A percentile compares a stretch with the other conserved stretches of the same genome.
Evolutionary conservation across 768 basidiomycete species (phyloP).

Genomic region (Exidia glandulosa): DNA sequence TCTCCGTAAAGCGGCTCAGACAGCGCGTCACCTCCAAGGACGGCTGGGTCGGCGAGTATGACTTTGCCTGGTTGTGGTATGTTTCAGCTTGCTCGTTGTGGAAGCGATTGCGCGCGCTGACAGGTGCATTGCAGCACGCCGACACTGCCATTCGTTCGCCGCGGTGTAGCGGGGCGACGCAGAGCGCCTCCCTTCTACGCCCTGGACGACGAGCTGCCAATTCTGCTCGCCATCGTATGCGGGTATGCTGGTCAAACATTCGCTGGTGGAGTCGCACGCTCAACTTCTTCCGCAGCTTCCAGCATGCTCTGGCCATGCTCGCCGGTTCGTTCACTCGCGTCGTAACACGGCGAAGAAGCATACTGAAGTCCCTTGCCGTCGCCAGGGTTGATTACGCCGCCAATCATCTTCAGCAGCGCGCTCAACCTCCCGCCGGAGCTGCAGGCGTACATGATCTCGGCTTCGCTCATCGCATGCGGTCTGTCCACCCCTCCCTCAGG

Average conservation of each 20-base stretch:
- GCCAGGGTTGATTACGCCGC: conserved; percentile 58
- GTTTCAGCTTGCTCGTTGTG: not conserved
- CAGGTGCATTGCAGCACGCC: conserved; percentile 51
- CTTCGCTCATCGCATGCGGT: conserved; percentile 73
- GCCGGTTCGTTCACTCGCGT: conserved; percentile 26
- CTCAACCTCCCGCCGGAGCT: conserved; percentile 46
- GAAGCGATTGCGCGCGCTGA: not conserved
- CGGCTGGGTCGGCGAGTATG: conserved; percentile 75
- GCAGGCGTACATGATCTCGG: conserved; percentile 71
- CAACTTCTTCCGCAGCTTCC: conserved; percentile 21
- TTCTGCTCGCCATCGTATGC: conserved; percentile 58
- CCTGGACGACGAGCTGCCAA: conserved; percentile 59
- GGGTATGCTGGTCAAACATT: conserved; percentile 29
- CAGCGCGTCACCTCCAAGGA: not conserved
- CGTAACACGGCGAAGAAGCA: not conserved
- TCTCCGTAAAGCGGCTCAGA: not conserved
- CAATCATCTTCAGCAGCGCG: conserved; percentile 64
- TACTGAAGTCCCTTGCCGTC: not conserved
- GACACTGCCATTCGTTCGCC: conserved; percentile 44
- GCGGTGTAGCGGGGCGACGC: conserved; percentile 17
- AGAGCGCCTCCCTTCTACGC: conserved; percentile 66
- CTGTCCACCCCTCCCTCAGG: conserved; percentile 14
- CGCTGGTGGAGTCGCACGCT: not conserved
- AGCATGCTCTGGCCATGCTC: conserved; percentile 74
- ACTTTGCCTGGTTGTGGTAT: conserved; percentile 43